Conservation (phyloP, 2,329 filamentous ascomycete species). For the Lasiodiplodia theobromae region DNA sequence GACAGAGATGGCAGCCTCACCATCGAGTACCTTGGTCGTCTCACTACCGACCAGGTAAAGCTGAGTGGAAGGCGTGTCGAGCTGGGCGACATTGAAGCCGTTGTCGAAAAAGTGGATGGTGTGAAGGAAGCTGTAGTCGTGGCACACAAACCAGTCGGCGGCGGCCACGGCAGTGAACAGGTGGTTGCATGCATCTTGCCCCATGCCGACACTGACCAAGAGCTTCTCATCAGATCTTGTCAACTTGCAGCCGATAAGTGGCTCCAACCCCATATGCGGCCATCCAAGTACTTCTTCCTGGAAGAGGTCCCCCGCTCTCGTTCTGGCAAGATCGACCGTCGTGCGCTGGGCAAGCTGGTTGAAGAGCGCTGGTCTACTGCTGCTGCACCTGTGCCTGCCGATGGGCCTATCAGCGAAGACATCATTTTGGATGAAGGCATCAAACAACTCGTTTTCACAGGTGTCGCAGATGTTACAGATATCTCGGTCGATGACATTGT, state of each 20-base stretch:
- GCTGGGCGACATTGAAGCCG: constrained; percentile 60
- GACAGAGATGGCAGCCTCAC: constrained; percentile 61
- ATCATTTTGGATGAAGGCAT: neutral
- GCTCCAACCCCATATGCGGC: constrained; percentile 82
- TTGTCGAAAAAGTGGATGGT: constrained; percentile 25
- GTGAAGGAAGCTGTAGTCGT: constrained; percentile 57
- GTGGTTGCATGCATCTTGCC: constrained; percentile 25
- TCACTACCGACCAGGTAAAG: constrained; percentile 80
- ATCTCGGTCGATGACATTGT: constrained; percentile 31
- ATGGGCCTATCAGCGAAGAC: neutral
- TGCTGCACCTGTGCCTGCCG: neutral
- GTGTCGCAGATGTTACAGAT: constrained; percentile 34
- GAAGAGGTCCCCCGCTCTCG: constrained; percentile 71
- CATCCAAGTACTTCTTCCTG: constrained; percentile 70
- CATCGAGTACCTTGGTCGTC: constrained; percentile 79
- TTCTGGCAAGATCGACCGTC: constrained; percentile 80
- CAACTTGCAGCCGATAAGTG: constrained; percentile 50
- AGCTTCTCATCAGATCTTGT: constrained; percentile 33
- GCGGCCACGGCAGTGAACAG: constrained; percentile 21
- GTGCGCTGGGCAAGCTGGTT: constrained; percentile 37
- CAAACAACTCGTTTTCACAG: constrained; percentile 8
- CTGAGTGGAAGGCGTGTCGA: constrained; percentile 80
- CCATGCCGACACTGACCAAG: neutral
- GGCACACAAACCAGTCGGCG: constrained; percentile 43
- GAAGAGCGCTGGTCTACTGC: constrained; percentile 7